phyloP scores from a whole-genome alignment of 140 eudicot species.

The Oenanthe javanica region DNA sequence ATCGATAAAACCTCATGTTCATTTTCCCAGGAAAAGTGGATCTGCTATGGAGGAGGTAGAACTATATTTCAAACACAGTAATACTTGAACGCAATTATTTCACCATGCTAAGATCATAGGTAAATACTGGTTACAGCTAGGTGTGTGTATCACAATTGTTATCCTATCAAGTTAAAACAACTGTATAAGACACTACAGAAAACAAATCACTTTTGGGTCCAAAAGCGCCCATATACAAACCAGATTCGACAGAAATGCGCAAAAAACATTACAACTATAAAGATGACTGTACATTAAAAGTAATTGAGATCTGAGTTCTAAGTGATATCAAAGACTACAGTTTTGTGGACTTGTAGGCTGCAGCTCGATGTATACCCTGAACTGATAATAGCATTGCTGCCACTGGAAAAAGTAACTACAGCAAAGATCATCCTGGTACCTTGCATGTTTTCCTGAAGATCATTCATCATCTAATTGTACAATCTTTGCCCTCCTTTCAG shows the following conservation, averaged over 20 bases:
- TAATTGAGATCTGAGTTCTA: background rate
- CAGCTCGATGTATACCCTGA: background rate
- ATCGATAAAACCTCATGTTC: too few species aligned
- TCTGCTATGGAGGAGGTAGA: background rate
- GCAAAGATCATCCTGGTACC: background rate
- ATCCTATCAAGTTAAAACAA: background rate
- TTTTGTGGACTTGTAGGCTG: background rate
- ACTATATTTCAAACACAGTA: background rate
- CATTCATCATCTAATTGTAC: constrained; percentile 40
- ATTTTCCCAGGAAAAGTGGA: background rate
- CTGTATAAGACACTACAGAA: background rate
- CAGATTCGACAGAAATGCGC: background rate
- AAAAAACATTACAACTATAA: background rate
- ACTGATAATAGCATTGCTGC: background rate
- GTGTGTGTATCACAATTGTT: background rate
- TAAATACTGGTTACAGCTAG: background rate
- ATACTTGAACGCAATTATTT: background rate
- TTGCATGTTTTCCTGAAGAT: background rate
- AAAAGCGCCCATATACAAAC: background rate
- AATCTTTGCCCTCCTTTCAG: constrained; percentile 51
- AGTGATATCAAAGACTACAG: background rate
- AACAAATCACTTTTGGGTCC: constrained; percentile 4
- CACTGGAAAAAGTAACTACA: background rate
- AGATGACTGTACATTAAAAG: background rate
- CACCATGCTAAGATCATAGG: background rate